These are phyloP conservation scores for Venturia carpophila DNA, from an alignment of 2,329 filamentous ascomycete species.

Conservation along the genomic window DNA sequence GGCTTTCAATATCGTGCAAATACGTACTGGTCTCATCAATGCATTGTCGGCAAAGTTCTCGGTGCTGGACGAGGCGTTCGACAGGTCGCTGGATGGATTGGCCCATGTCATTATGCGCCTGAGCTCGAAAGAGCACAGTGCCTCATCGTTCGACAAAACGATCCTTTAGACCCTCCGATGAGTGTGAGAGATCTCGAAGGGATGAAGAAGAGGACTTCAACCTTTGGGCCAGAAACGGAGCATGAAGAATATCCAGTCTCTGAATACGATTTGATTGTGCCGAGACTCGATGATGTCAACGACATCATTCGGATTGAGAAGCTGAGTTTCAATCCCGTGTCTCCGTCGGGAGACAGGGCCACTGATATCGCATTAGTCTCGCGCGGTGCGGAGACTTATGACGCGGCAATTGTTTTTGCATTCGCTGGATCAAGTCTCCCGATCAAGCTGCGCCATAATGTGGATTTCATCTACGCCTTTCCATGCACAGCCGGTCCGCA, in stretches of 20 bases:
- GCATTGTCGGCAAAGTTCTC: conserved; percentile 68
- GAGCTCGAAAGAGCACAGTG: conserved; percentile 64
- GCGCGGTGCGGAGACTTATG: conserved; percentile 24
- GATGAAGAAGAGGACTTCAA: conserved; percentile 61
- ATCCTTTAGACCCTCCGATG: conserved; percentile 47
- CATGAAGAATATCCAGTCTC: conserved; percentile 49
- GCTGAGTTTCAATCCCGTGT: conserved; percentile 46
- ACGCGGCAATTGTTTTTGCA: conserved; percentile 35
- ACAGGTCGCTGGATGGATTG: conserved; percentile 65
- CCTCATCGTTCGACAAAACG: conserved; percentile 56
- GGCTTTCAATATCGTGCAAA: conserved; percentile 72
- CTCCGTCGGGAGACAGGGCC: neutral
- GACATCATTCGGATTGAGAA: conserved; percentile 65
- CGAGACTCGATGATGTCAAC: conserved; percentile 49
- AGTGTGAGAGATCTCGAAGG: conserved; percentile 53
- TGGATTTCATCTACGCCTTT: conserved; percentile 36
- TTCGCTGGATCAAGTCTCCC: conserved; percentile 34
- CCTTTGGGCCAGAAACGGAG: conserved; percentile 56
- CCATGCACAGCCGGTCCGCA: conserved; percentile 36
- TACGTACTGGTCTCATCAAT: conserved; percentile 67
- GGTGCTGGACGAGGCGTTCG: conserved; percentile 58
- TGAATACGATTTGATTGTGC: conserved; percentile 49
- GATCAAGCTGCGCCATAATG: conserved; percentile 33
- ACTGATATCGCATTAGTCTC: neutral
- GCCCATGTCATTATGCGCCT: conserved; percentile 59